Evolutionary conservation across 768 basidiomycete species (phyloP), one percentile per base, ranked within the genome.

Genomic region (Strobilomyces confusus): DNA sequence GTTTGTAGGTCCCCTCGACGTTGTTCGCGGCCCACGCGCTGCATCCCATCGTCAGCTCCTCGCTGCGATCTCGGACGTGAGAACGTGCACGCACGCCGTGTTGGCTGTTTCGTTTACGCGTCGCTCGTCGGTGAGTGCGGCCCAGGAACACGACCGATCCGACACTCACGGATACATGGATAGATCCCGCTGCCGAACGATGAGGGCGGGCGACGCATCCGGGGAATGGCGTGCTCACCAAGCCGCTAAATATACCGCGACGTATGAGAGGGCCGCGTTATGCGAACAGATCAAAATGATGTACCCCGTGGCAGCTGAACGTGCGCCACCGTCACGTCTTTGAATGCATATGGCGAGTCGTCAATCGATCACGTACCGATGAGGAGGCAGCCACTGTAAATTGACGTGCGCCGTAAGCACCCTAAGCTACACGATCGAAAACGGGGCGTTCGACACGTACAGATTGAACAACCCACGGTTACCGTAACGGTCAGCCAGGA

Each of bases 1-100:
- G 84, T 65, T 89, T 89, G 69, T 89, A 89, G 3, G 80, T 77
- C 14, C 87, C 87, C 68, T 89, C 86, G 14, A 85, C 76, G 62
- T 87, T 89, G 62, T 88, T 87, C 19, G 82, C 80, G 20, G 81
- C 79, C 77, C 78, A 80, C 4, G 78, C 75, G 56, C 78, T 73
- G 26, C 17, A 22, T 14, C 41, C 52, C 23, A 17, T 32, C 15
- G 34, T 61, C 49, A 63, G 43, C 33, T 2, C 30, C 30, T 30
- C 4, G 7, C 32, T 32, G 44, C 8, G 26, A 48, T 33, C 41
- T 20, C 22, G 32, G 19, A 44, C 36, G 12, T 43, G 6, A 11
- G 37, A 43, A 44, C 49, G 14, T 7, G 7, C 30, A 63, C 75
- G 59, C 61, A 83, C 82, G 82, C 75, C 1, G 80, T 77, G 60